Evolutionary conservation across 306 rosid genomes (phyloP), one percentile per base, ranked within the genome.

Genomic region (Vicia sativa): DNA sequence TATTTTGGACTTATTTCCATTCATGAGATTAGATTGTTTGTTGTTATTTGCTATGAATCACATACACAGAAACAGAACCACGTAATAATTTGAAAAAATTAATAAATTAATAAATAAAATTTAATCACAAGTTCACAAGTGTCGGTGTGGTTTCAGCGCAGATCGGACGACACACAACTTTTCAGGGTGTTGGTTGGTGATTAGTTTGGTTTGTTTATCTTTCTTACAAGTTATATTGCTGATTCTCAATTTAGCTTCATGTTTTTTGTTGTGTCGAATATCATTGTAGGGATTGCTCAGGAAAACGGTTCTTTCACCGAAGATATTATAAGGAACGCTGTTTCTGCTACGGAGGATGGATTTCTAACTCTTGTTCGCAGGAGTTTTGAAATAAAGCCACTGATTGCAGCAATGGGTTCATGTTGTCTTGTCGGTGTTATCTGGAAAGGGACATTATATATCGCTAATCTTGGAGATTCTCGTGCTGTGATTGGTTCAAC

Each of bases 361-460:
- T 89, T 91, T 80, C 81, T 89, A 63, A 85, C 87, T 64, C 87
- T 89, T 69, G 96, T 91, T 50, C 88, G 92, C 41, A 87, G 89
- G 73, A 74, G 82, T 31, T 82, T 81, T 56, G 95, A 85, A 50
- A 85, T 87, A 79, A 87, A 87, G 76, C 96, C 96, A 43, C 42
- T 80, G 59, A 81, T 89, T 71, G 96, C 97, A 55, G 91, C 96
- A 11, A 68, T 87, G 48, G 97, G 96, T 16, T 92, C 96, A 44
- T 92, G 96, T 80, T 89, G 96, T 75, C 92, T 87, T 65, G 90
- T 80, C 72, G 96, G 96, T 68, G 83, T 87, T 74, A 76, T 92
- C 53, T 89, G 87, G 90, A 87, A 74, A 70, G 90, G 96, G 73
- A 87, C 83, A 15, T 70, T 92, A 35, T 86, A 69, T 75, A 74